Evolutionary conservation across 106 monocot genomes (phyloP).

Genomic region (Allium cepa): DNA sequence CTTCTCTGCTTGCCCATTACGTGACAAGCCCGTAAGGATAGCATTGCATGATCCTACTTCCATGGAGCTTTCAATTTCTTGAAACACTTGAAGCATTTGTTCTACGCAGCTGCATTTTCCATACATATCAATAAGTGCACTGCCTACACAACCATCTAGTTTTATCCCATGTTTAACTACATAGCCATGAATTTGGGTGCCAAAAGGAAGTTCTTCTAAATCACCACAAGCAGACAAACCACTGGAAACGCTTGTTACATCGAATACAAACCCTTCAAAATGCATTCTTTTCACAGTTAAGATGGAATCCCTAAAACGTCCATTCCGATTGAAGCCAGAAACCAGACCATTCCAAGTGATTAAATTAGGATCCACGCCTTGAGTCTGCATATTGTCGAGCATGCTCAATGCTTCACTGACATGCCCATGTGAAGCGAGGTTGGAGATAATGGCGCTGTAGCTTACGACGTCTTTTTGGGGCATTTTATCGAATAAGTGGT

Average conservation of each 20-base stretch:
- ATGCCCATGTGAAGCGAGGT: slow-evolving; percentile 25
- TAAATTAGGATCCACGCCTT: slow-evolving; percentile 38
- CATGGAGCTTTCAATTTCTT: slow-evolving; percentile 8
- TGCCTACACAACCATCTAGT: slow-evolving; percentile 30
- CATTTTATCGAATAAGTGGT: slow-evolving; percentile 43
- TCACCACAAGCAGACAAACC: slow-evolving; percentile 44
- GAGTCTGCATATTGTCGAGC: slow-evolving; percentile 30
- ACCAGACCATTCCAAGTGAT: slow-evolving; percentile 75
- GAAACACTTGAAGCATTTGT: slow-evolving; percentile 49
- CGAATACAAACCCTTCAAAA: slow-evolving; percentile 26
- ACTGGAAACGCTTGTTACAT: slow-evolving; percentile 41
- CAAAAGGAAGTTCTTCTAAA: slow-evolving; percentile 20
- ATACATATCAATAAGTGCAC: slow-evolving; percentile 58
- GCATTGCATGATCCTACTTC: slow-evolving; percentile 74
- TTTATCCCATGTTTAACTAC: slow-evolving; percentile 32
- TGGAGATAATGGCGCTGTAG: slow-evolving; percentile 48
- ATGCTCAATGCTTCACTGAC: slow-evolving; percentile 11
- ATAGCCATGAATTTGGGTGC: slow-evolving; percentile 52
- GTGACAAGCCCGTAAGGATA: slow-evolving; percentile 48
- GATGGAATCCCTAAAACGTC: slow-evolving; percentile 18
- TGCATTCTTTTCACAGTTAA: slow-evolving; percentile 36
- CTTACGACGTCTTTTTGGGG: slow-evolving; percentile 29
- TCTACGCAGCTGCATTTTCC: slow-evolving; percentile 41
- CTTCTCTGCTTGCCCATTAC: slow-evolving; percentile 44
- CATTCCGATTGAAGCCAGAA: slow-evolving; percentile 46